Evolutionary conservation across 1,139 yeast species (phyloP).

Genomic region (Hemisphaericaspora subhashii): DNA sequence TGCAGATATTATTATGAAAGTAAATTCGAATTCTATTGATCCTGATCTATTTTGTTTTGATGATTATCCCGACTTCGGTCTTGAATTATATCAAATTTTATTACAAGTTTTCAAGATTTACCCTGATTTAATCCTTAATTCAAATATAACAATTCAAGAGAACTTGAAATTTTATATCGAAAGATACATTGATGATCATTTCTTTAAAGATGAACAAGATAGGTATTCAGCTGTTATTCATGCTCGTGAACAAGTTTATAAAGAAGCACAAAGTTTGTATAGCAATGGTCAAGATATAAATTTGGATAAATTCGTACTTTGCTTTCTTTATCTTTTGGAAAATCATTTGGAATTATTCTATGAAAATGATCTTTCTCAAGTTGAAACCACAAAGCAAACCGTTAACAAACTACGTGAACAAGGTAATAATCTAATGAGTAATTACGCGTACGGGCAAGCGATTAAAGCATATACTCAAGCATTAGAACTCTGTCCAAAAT

Average conservation of each 20-base stretch:
- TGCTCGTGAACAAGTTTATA: too few species aligned
- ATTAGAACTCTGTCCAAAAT: slow-evolving; percentile 21
- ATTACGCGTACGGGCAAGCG: slow-evolving; percentile 42
- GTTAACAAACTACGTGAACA: slow-evolving; percentile 34
- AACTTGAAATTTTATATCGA: slow-evolving; percentile 1
- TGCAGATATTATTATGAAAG: not conserved
- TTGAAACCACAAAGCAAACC: not conserved
- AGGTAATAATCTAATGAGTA: slow-evolving; percentile 44
- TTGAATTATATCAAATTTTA: not conserved
- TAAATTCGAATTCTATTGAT: not conserved
- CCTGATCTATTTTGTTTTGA: not conserved
- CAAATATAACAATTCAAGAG: not conserved
- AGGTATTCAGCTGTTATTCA: not conserved
- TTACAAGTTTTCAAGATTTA: not conserved
- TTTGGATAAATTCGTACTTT: not conserved
- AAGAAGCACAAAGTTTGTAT: too few species aligned
- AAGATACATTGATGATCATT: not conserved
- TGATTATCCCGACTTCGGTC: not conserved
- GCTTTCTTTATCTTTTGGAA: not conserved
- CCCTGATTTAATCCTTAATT: slow-evolving; percentile 2
- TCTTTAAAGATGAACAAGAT: not conserved
- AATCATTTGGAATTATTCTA: not conserved
- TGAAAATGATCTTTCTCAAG: not conserved
- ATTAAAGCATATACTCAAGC: slow-evolving; percentile 43
- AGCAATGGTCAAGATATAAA: not conserved